A percentile compares a stretch with the other conserved stretches of the same genome.
Evolutionary conservation across 148 eudicot genomes (phyloP).

Genomic region (Rhododendron kiyosumense): DNA sequence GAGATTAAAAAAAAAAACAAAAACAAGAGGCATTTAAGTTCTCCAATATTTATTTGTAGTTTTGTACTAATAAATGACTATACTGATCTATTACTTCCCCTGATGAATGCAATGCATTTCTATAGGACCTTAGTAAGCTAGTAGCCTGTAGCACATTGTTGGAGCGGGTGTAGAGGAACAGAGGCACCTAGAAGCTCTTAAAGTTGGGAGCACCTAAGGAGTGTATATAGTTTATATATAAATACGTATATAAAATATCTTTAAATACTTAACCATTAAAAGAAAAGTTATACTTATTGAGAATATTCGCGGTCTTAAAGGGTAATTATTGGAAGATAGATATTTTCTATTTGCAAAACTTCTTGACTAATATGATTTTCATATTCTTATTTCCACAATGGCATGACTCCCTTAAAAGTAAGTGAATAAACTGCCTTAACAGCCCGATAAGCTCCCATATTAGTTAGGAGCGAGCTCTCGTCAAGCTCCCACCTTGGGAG

Average conservation of each 20-base stretch:
- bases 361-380: too few relatives aligned
- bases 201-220: too few relatives aligned
- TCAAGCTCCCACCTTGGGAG: too few relatives aligned
- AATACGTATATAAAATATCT: background rate
- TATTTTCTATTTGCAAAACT: too few relatives aligned
- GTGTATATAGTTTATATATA: too few relatives aligned
- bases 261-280: background rate
- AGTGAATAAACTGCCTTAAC: too few relatives aligned
- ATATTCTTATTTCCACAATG: too few relatives aligned
- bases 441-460: too few relatives aligned
- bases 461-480: too few relatives aligned
- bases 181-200: background rate
- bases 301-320: background rate
- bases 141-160: background rate
- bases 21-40: background rate
- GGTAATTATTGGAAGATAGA: too few relatives aligned
- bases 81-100: background rate
- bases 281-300: too few relatives aligned
- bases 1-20: background rate
- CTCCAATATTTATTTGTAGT: background rate
- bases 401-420: too few relatives aligned
- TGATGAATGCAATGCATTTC: background rate
- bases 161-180: background rate
- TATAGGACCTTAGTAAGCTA: background rate
- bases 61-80: background rate